Conservation (phyloP, 164 flowering plant species). For the Berberis thunbergii region DNA sequence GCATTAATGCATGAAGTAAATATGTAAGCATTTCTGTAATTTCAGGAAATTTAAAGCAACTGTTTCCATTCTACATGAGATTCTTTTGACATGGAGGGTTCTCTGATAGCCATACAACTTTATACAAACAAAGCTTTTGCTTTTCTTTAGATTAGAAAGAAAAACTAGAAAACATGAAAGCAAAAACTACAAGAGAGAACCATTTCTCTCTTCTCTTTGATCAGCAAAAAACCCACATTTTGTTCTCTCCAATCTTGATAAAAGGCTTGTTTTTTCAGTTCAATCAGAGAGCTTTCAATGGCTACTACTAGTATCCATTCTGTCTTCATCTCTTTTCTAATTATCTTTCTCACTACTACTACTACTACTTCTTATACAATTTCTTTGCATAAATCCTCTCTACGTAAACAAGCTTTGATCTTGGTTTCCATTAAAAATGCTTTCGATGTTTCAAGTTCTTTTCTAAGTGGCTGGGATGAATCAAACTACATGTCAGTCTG, state of each 20-base stretch:
- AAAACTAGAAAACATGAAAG: constrained; percentile 18
- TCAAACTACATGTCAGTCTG: constrained; percentile 41
- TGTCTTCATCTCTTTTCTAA: constrained; percentile 17
- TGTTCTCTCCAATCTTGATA: not conserved
- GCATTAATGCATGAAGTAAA: too few species aligned
- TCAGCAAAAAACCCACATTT: not conserved
- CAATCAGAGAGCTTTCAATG: constrained; percentile 18
- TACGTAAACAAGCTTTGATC: constrained; percentile 35
- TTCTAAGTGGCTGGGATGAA: constrained; percentile 33
- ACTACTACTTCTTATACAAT: constrained; percentile 14
- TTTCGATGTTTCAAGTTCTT: constrained; percentile 19
- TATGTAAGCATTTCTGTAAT: not conserved
- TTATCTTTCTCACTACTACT: constrained; percentile 9
- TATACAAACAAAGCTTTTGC: constrained; percentile 29
- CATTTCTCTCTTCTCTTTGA: not conserved
- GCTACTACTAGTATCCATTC: constrained; percentile 21
- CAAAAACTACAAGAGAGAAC: not conserved
- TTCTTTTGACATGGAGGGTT: constrained; percentile 6
- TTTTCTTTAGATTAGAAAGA: constrained; percentile 23
- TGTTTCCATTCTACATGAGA: constrained; percentile 5
- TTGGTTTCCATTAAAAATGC: constrained; percentile 36
- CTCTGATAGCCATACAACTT: constrained; percentile 13
- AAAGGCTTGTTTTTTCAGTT: constrained; percentile 10
- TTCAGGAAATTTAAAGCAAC: constrained; percentile 9
- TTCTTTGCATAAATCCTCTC: constrained; percentile 26